Conservation (phyloP, 768 basidiomycete species). For the Phylloporus arenicola region DNA sequence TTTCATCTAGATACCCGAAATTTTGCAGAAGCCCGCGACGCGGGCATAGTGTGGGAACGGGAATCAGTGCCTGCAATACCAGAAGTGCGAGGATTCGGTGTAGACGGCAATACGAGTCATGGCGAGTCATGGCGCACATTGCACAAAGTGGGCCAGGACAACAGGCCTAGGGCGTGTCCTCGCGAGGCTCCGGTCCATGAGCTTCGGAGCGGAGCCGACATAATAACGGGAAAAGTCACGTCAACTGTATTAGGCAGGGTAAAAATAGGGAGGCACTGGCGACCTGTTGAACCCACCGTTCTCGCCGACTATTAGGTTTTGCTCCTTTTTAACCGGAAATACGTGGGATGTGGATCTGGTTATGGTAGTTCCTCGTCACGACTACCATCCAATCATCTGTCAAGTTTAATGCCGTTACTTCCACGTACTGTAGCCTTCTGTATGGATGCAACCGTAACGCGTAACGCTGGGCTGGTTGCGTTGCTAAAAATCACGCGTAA, state of each 20-base stretch:
- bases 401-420: constrained; percentile 9
- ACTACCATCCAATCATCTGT: constrained; percentile 4
- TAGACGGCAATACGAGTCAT: background rate
- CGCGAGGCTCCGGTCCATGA: constrained; percentile 1
- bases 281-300: background rate
- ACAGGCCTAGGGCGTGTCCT: background rate
- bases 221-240: background rate
- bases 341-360: constrained; percentile 3
- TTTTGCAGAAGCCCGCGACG: constrained; percentile 6
- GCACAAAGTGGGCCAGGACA: background rate
- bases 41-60: constrained; percentile 18
- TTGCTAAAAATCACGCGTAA: too few species aligned
- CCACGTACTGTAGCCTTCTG: too few species aligned
- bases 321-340: constrained; percentile 4
- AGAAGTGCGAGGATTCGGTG: constrained; percentile 1
- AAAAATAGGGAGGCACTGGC: constrained; percentile 9
- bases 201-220: background rate
- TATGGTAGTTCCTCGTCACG: constrained; percentile 7
- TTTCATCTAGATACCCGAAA: constrained; percentile 9
- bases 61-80: constrained; percentile 8
- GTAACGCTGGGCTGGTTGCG: too few species aligned
- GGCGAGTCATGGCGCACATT: constrained; percentile 4
- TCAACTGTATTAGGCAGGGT: background rate
- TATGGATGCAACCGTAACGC: too few species aligned
- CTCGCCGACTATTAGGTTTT: background rate